Percentiles rank a stretch among this genome's conserved stretches.
These are phyloP conservation scores for Fusarium newnesense DNA, from an alignment of 2,329 filamentous ascomycete species.

Conservation along the genomic window DNA sequence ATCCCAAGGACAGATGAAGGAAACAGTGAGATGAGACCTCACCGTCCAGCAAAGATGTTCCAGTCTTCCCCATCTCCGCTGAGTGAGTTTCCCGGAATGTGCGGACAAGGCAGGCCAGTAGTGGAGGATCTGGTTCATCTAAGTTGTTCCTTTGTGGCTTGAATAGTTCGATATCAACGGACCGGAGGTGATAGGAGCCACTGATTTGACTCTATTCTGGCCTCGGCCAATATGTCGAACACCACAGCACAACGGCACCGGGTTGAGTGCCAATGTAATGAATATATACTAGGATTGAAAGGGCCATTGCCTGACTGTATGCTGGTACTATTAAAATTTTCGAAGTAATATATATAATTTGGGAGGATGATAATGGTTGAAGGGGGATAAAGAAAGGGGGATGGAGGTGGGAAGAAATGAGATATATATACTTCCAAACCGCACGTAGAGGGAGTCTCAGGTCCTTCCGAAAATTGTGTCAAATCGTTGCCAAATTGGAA, in stretches of 20 bases:
- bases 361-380: not conserved
- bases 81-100: not conserved
- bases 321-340: accelerated
- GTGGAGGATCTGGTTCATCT: not conserved
- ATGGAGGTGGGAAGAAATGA: not conserved
- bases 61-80: not conserved
- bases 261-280: too few relatives aligned
- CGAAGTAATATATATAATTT: not conserved
- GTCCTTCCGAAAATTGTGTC: accelerated
- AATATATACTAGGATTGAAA: not conserved
- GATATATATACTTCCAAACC: not conserved
- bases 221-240: not conserved
- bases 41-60: not conserved
- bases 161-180: not conserved
- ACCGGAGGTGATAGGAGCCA: not conserved
- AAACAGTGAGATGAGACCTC: not conserved
- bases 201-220: not conserved
- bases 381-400: not conserved
- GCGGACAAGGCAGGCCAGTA: too few relatives aligned
- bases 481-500: not conserved
- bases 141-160: not conserved
- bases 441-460: not conserved
- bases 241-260: not conserved
- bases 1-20: not conserved
- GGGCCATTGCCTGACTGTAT: accelerated